Conservation (phyloP, 192 early-diverging fungal genomes). For the Backusella psychrophila region DNA sequence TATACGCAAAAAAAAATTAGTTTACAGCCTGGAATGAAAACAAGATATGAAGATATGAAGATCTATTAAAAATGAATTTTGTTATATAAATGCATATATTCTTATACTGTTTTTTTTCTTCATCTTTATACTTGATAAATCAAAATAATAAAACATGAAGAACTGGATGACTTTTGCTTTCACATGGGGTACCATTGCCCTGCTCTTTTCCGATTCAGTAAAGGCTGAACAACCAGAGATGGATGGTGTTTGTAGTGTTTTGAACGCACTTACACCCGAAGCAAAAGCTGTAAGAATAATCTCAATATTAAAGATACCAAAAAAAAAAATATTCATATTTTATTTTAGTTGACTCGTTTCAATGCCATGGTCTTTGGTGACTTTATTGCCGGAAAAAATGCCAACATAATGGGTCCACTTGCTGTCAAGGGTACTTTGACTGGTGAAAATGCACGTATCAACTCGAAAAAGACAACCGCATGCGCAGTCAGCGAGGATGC, state of each 20-base stretch:
- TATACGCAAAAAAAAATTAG: background rate
- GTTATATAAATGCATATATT: background rate
- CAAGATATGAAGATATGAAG: background rate
- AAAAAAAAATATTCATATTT: background rate
- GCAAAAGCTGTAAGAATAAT: background rate
- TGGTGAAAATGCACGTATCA: slow-evolving; percentile 3
- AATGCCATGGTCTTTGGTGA: slow-evolving; percentile 5
- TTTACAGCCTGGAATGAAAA: slow-evolving; percentile 1
- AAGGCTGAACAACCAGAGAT: background rate
- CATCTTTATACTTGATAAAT: background rate
- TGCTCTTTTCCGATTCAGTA: background rate
- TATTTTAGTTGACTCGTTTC: background rate
- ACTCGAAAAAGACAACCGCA: background rate
- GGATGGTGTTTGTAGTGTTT: background rate
- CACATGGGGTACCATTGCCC: background rate
- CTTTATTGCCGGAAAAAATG: slow-evolving; percentile 1
- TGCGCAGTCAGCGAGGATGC: background rate
- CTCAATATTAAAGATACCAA: background rate
- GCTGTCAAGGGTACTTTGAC: background rate
- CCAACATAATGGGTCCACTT: background rate
- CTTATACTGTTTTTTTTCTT: background rate
- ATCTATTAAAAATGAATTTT: background rate
- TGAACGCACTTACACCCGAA: background rate
- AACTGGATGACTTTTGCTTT: slow-evolving; percentile 2
- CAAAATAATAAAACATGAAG: background rate